Evolutionary conservation across 1,284 basidiomycete species (phyloP), one percentile per base, ranked within the genome.

Genomic region (Cryptococcus jaspeensis): DNA sequence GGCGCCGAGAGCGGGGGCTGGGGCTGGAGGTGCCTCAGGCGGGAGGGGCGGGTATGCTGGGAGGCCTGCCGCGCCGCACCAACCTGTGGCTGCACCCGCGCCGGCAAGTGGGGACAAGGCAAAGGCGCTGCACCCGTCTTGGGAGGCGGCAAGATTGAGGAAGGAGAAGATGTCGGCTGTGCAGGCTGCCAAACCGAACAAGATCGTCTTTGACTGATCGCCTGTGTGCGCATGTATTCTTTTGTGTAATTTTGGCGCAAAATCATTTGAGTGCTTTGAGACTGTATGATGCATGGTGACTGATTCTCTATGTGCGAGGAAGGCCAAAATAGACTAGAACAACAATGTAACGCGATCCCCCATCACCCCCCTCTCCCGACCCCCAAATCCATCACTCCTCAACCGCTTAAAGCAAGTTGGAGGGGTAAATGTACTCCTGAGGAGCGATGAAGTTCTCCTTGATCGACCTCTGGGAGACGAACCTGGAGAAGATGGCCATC

Each of bases 391-490:
- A 47, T 25, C 16, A n/a, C 20, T 18, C 12, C 16, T 32, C 42
- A 0, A n/a, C n/a, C 47, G 18, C 36, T 55, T 80, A 91, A 45
- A 84, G 79, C 62, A 90, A 70, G 80, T 97, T 96, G 48, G 88
- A 91, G 41, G 92, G 91, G 78, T 97, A 97, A 23, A 77, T 69
- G 78, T 87, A 88, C 51, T 87, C 85, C 63, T 88, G 85, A 64
- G 92, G 78, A 13, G 84, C 84, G 44, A 93, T 83, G 70, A 95
- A 95, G 75, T 88, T 91, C 81, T 99, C 95, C 83, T 98, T 99
- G 83, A 99, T 94, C 64, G 89, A 92, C 69, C 95, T 84, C 47
- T 89, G 87, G 55, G 88, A 91, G 35, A 92, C 84, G 77, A 94
- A 95, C 58, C 92, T 82, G 78, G 89, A 92, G 80, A 90, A 94